These are phyloP conservation scores for Neofusicoccum umdonicola DNA, from an alignment of 2,329 filamentous ascomycete genomes.

Conservation along the genomic window DNA sequence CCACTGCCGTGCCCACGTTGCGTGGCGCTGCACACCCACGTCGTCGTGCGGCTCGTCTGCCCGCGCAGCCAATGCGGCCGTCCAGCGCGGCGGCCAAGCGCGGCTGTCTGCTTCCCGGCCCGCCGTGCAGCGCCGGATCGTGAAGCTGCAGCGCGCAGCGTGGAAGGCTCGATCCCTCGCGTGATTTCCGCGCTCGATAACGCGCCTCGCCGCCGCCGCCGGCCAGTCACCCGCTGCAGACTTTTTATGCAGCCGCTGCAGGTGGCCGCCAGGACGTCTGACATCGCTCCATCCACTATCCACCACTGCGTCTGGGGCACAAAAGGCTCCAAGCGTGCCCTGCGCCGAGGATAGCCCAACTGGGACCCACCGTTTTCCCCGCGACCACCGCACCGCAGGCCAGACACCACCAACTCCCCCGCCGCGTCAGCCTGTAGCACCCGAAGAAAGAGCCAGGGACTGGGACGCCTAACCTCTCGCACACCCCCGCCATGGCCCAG, in stretches of 20 bases:
- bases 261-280: neutral
- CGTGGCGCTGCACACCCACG: neutral
- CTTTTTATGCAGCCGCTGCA: neutral
- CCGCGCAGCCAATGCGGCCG: neutral
- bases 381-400: neutral
- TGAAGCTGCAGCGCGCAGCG: neutral
- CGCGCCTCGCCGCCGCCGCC: no score
- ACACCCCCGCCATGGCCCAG: slow-evolving; percentile 27
- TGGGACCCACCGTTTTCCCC: neutral
- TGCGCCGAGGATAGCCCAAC: neutral
- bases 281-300: no score
- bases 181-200: neutral
- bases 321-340: neutral
- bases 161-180: slow-evolving; percentile 1
- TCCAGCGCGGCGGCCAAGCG: neutral
- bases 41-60: neutral
- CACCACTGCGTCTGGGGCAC: no score
- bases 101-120: neutral
- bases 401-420: neutral
- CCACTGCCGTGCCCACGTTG: neutral
- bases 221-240: no score
- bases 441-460: neutral
- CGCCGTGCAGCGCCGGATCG: neutral
- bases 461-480: no score
- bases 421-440: neutral